A percentile compares a stretch with the other conserved stretches of the same genome.
These are phyloP conservation scores for Termitomyces sp. DNA, from an alignment of 768 basidiomycete species.

Conservation along the genomic window DNA sequence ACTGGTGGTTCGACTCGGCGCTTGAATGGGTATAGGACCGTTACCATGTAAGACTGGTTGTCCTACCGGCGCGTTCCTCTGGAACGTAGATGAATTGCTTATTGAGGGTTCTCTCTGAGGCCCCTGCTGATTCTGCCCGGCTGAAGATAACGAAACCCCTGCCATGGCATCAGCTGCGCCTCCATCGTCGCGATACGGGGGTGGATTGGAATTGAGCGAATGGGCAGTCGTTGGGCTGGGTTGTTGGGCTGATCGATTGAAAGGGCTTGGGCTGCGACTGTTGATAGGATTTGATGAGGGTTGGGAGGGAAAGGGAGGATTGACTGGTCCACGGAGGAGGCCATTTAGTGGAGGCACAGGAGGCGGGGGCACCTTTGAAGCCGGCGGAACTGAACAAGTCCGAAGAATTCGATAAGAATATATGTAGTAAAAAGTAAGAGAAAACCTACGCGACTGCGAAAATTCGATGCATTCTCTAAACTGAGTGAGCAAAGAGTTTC, in stretches of 20 bases:
- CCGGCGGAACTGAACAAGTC: slow-evolving; percentile 40
- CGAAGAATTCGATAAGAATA: slow-evolving; percentile 5
- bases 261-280: slow-evolving; percentile 7
- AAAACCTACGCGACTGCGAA: slow-evolving; percentile 61
- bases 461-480: slow-evolving; percentile 84
- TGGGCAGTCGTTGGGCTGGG: not conserved
- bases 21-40: slow-evolving; percentile 2
- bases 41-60: slow-evolving; percentile 25
- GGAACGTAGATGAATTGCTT: slow-evolving; percentile 17
- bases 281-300: not conserved
- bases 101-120: slow-evolving; percentile 19
- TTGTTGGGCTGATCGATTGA: slow-evolving; percentile 1
- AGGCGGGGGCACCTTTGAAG: slow-evolving; percentile 60
- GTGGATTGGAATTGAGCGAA: slow-evolving; percentile 9
- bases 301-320: not conserved
- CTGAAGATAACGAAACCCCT: slow-evolving; percentile 19
- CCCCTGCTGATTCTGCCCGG: slow-evolving; percentile 23
- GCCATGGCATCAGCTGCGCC: slow-evolving; percentile 14
- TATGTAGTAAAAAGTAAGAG: not conserved
- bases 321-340: slow-evolving; percentile 17
- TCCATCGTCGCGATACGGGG: slow-evolving; percentile 12
- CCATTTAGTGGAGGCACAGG: slow-evolving; percentile 49
- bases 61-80: slow-evolving; percentile 17
- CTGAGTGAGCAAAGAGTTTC: slow-evolving; percentile 61
- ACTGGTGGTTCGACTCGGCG: slow-evolving; percentile 1